Base-by-base conservation (phyloP, 2,329 filamentous ascomycete species). In the Exophiala lecanii-corni region DNA sequence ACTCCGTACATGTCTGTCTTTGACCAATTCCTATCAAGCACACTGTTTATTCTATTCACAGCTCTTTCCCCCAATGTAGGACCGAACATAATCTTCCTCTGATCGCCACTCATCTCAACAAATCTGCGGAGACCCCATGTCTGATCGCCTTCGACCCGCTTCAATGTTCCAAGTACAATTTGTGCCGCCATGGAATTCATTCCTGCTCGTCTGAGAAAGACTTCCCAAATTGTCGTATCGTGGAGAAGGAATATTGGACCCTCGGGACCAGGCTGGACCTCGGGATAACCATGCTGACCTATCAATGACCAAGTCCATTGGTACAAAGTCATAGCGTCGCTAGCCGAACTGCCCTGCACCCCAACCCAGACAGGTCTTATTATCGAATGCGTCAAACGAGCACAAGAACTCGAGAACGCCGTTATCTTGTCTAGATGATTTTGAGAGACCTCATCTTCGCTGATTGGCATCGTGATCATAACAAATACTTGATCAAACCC, bases 181-280 rank as follows among this genome's bases (percentile, higher is more conserved):
- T 88, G 84, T 2, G 85, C 84, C 2, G 83, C 84, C 58, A 79
- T 87, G 0, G 77, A 73, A 60, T 89, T 89, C 58, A 88, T 61
- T 0, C 85, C 85, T 1, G 74, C 72, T 17, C 71, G 68, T 10
- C 83, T 71, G 17, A 89, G 67, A 49, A 85, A 84, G 7, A 78
- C 34, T 59, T 89, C 85, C 80, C 80, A 85, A 23, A 68, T 60
- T 1, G 80, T 81, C 61, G 86, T 82, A 0, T 78, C 74, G 12
- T 76, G 62, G 5, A 76, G 55, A 20, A 79, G 58, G 20, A 56
- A 61, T 40, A 9, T 3, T 54, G n/a, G 1, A 49, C 41, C 37
- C 31, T 25, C 23, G 48, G 49, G 39, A 56, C 47, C 2, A 46
- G 38, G 13, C 37, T 31, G n/a, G 25, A 21, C 23, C 12, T 31